These are phyloP conservation scores for Serendipita sp. DNA, from an alignment of 768 basidiomycete species.

Conservation along the genomic window DNA sequence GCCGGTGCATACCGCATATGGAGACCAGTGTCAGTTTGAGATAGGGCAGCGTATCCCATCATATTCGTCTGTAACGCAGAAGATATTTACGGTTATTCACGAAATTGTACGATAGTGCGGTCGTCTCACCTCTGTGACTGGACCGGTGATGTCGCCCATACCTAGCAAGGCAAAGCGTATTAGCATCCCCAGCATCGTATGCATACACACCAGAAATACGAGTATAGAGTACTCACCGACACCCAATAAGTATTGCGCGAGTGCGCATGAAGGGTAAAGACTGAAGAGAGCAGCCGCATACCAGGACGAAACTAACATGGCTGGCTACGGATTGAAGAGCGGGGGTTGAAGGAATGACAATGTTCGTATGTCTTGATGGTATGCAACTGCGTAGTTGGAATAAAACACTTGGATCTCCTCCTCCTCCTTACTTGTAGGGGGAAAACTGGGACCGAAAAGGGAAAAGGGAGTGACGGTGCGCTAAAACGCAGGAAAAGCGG, in stretches of 20 bases:
- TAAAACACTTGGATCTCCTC: too few relatives aligned
- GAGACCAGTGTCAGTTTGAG: constrained; percentile 54
- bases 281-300: neutral
- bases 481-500: too few relatives aligned
- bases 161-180: constrained; percentile 21
- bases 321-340: neutral
- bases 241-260: constrained; percentile 37
- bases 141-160: constrained; percentile 63
- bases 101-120: constrained; percentile 3
- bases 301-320: neutral
- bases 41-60: constrained; percentile 58
- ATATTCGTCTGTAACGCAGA: constrained; percentile 68
- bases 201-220: neutral
- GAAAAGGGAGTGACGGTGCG: too few relatives aligned
- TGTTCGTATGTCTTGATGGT: neutral
- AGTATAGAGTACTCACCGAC: constrained; percentile 28
- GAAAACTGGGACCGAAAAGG: too few relatives aligned
- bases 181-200: neutral
- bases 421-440: too few relatives aligned
- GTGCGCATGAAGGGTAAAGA: constrained; percentile 14
- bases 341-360: neutral
- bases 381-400: too few relatives aligned
- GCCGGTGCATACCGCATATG: constrained; percentile 37
- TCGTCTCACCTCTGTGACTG: constrained; percentile 10
- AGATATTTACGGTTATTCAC: constrained; percentile 15